Conservation (phyloP, 2,329 filamentous ascomycete genomes). For the Exophiala phaeomuriformis region DNA sequence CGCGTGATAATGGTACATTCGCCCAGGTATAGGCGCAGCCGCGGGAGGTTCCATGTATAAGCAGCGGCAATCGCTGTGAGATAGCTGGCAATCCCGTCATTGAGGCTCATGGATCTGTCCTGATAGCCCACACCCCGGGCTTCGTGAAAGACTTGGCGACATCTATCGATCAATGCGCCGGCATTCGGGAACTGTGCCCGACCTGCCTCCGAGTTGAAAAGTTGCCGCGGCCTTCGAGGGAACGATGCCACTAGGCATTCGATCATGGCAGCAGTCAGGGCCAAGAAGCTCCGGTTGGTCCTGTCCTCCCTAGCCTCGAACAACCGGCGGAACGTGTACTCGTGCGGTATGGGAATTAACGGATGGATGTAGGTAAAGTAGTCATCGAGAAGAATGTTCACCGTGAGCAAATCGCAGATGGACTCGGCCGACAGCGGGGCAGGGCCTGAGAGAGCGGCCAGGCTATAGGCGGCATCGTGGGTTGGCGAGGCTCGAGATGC, state of each 20-base stretch:
- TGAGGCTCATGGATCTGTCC: constrained; percentile 37
- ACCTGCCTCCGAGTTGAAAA: constrained; percentile 35
- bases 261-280: constrained; percentile 41
- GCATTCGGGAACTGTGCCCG: constrained; percentile 38
- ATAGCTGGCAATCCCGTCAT: constrained; percentile 42
- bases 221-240: constrained; percentile 38
- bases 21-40: constrained; percentile 38
- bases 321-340: constrained; percentile 40
- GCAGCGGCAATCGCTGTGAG: constrained; percentile 37
- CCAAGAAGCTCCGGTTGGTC: constrained; percentile 38
- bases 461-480: constrained; percentile 45
- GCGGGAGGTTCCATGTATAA: constrained; percentile 36
- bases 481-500: constrained; percentile 39
- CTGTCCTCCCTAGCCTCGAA: constrained; percentile 39
- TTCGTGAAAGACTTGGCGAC: constrained; percentile 39
- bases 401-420: constrained; percentile 38
- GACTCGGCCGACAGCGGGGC: constrained; percentile 44
- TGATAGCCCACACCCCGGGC: constrained; percentile 41
- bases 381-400: constrained; percentile 40
- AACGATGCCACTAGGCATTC: constrained; percentile 40
- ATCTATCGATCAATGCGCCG: constrained; percentile 37
- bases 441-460: constrained; percentile 44
- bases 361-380: constrained; percentile 45
- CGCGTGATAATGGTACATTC: constrained; percentile 40
- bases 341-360: constrained; percentile 41